Evolutionary conservation across 495 filamentous ascomycete genomes (phyloP).

Genomic region (Lentithecium fluviatile): DNA sequence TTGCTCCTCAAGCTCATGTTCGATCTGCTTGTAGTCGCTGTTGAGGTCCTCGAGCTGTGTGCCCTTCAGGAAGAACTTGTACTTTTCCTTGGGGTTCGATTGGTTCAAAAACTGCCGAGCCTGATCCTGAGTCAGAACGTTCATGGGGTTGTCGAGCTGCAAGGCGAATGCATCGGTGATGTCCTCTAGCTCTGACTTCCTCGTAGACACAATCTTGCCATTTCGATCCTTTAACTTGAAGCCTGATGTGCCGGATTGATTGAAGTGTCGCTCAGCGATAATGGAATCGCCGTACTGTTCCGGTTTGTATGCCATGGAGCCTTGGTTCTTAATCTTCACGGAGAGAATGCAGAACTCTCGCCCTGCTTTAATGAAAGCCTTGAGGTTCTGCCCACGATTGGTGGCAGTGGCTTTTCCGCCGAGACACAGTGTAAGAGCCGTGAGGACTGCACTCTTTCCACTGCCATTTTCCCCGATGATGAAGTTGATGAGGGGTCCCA

Average conservation of each 20-base stretch:
- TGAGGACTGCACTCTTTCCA: slow-evolving; percentile 97
- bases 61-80: slow-evolving; percentile 94
- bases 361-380: slow-evolving; percentile 90
- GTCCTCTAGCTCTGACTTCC: slow-evolving; percentile 84
- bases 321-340: slow-evolving; percentile 87
- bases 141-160: slow-evolving; percentile 96
- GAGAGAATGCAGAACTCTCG: slow-evolving; percentile 63
- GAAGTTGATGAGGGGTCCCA: slow-evolving; percentile 95
- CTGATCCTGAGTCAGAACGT: slow-evolving; percentile 94
- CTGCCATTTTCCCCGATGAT: slow-evolving; percentile 97
- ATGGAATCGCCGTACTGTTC: slow-evolving; percentile 85
- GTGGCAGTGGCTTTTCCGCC: slow-evolving; percentile 92
- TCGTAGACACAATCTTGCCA: slow-evolving; percentile 73
- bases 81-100: slow-evolving; percentile 79
- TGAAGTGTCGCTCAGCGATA: slow-evolving; percentile 85
- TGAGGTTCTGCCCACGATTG: slow-evolving; percentile 90
- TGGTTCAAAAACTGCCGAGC: slow-evolving; percentile 89
- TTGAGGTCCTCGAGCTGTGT: slow-evolving; percentile 91
- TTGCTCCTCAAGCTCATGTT: slow-evolving; percentile 67
- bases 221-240: slow-evolving; percentile 81
- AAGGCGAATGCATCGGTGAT: slow-evolving; percentile 90
- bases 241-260: slow-evolving; percentile 68
- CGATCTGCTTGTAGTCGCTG: slow-evolving; percentile 81
- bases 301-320: slow-evolving; percentile 75
- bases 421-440: slow-evolving; percentile 88